phyloP scores from a whole-genome alignment of 108 stramenopile species.

The Pseudonitzschia delicatissima region DNA sequence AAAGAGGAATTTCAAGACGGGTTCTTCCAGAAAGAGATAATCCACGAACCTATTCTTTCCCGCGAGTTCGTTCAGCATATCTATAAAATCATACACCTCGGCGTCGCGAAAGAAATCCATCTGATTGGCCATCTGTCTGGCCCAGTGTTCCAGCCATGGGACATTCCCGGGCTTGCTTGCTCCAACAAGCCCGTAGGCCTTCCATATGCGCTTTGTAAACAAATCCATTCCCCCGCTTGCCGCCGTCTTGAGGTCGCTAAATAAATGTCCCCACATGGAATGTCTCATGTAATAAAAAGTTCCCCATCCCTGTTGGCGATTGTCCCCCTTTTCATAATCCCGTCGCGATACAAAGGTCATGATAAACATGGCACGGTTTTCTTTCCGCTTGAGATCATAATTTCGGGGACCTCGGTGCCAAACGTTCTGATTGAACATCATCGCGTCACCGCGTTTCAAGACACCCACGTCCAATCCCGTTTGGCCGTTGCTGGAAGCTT shows the following conservation, averaged over 20 bases:
- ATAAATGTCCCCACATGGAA: slow-evolving; percentile 46
- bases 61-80: background rate
- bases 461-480: slow-evolving; percentile 31
- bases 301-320: slow-evolving; percentile 40
- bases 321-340: slow-evolving; percentile 18
- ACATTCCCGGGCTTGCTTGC: slow-evolving; percentile 3
- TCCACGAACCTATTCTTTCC: background rate
- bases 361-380: slow-evolving; percentile 50
- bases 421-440: slow-evolving; percentile 49
- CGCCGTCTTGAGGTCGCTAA: slow-evolving; percentile 29
- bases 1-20: background rate
- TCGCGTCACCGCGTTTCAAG: slow-evolving; percentile 36
- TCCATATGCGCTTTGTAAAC: background rate
- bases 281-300: slow-evolving; percentile 47
- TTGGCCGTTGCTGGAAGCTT: slow-evolving; percentile 27
- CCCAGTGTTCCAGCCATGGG: slow-evolving; percentile 37
- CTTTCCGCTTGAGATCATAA: slow-evolving; percentile 9
- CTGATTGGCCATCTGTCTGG: slow-evolving; percentile 36
- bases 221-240: slow-evolving; percentile 4
- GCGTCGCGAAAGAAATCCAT: slow-evolving; percentile 27
- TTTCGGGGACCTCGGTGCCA: slow-evolving; percentile 50
- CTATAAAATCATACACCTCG: slow-evolving; percentile 28
- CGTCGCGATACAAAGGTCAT: slow-evolving; percentile 38
- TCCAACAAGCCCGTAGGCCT: slow-evolving; percentile 1
- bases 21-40: background rate